Evolutionary conservation across 2,329 filamentous ascomycete species (phyloP), one percentile per base, ranked within the genome.

Genomic region (Fusarium sp.): DNA sequence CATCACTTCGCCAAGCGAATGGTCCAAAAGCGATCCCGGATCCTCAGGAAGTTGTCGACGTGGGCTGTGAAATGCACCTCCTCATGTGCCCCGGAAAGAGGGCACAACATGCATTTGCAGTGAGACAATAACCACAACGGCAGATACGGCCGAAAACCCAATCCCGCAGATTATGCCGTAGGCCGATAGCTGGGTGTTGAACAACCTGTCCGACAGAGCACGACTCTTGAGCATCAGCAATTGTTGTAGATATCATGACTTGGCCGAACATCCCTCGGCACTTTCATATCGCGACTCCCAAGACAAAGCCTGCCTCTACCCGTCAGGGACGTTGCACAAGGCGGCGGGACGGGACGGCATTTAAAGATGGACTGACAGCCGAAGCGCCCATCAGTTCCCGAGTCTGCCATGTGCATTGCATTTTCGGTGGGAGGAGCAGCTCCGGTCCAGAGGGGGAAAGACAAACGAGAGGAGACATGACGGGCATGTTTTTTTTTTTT

Each of bases 71-170:
- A 45, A 54, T 56, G 45, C 57, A 66, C 24, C 40, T 45, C 52
- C 50, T 45, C 58, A 62, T 57, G 52, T 54, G 57, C 62, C 66
- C 52, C 57, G 45, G 24, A 29, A 59, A 61, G 60, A 62, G 57
- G 62, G 24, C 52, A 66, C 52, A 66, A 40, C 50, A 66, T 37
- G 38, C 62, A 40, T 58, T 54, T 52, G 35, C 20, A 35, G 37
- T 35, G 29, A 60, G 56, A 66, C 40, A 62, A 63, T 47, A 34
- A 47, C 57, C 57, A 69, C 59, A 62, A 62, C 31, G 62, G 57
- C 42, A 61, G 58, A 37, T 66, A 70, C 57, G 37, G 34, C 18
- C 24, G 60, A 60, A n/a, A 45, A 37, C 4, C 31, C 31, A 20
- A 47, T 47, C 5, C 14, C 22, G 24, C 37, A 58, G 57, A 52